Base-by-base conservation (phyloP, 2,329 filamentous ascomycete genomes). In the Diplodia intermedia region DNA sequence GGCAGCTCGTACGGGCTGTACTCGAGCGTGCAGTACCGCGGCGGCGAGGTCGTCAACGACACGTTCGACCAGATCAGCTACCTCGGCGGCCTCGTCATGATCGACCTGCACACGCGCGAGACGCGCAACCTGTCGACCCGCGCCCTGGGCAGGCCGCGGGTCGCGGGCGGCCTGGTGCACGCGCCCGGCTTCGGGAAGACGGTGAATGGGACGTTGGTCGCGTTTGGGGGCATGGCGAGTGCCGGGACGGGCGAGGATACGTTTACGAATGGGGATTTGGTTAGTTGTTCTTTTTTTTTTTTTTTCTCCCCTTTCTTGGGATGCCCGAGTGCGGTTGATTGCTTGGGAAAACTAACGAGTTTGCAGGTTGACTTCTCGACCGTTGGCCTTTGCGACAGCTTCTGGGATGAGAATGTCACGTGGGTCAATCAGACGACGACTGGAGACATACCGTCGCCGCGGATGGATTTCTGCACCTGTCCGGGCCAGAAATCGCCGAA, bases 341-440 rank as follows among this genome's bases (percentile, higher is more conserved):
- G 31, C 1, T 33, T 11, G 33, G 33, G 8, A 40, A 7, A 47
- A 20, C 63, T 66, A 14, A 55, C 38, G 18, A 9, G 7, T 2
- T 3, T 2, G 9, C 36, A 66, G 65, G 31, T 66, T 15, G 53
- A 66, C 26, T 56, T 66, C n/a, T 36, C 40, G 9, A 57, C 29
- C 54, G 53, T 66, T n/a, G n/a, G 26, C 18, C 23, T 66, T 7
- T 56, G 52, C 38, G 65, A 66, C 43, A 50, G 20, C 29, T 57
- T 50, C 60, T 36, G 20, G 3, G 43, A 52, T 5, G 62, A 55
- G 9, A 55, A 65, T 26, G 62, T 77, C 8, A 76, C 72, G 0
- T 84, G 83, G 82, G 81, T 81, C 70, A 73, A 75, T 31, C 81
- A 85, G 71, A 74, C 72, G 18, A 80, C 81, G 12, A 77, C 76